Conservation (phyloP, 768 basidiomycete genomes). For the Psilocybe cyanescens region DNA sequence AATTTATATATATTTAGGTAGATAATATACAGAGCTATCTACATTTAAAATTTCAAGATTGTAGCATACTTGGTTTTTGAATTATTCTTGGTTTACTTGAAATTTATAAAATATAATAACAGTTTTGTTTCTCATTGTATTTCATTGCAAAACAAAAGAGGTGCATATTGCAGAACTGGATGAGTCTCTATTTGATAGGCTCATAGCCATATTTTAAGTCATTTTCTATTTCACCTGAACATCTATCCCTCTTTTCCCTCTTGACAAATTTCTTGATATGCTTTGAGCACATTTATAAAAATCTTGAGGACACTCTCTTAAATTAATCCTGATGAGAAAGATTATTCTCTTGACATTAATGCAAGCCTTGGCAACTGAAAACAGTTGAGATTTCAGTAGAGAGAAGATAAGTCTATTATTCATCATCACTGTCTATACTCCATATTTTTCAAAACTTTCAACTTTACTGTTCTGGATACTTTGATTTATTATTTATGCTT, state of each 20-base stretch:
- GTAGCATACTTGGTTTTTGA: too few relatives aligned
- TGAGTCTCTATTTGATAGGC: not conserved
- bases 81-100: too few relatives aligned
- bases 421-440: too few relatives aligned
- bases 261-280: not conserved
- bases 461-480: too few relatives aligned
- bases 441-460: too few relatives aligned
- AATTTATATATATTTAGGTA: too few relatives aligned
- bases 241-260: not conserved
- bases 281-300: not conserved
- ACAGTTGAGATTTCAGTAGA: not conserved
- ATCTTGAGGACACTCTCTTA: not conserved
- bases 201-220: not conserved
- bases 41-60: too few relatives aligned
- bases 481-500: too few relatives aligned
- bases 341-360: not conserved
- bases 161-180: slow-evolving; percentile 1
- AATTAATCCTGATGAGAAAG: not conserved
- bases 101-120: too few relatives aligned
- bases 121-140: not conserved
- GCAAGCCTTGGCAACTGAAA: not conserved
- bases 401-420: not conserved
- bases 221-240: not conserved
- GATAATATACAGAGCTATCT: too few relatives aligned
- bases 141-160: not conserved